Evolutionary conservation across 176 grass and related monocot genomes (phyloP).

Genomic region (Carex littledalei): DNA sequence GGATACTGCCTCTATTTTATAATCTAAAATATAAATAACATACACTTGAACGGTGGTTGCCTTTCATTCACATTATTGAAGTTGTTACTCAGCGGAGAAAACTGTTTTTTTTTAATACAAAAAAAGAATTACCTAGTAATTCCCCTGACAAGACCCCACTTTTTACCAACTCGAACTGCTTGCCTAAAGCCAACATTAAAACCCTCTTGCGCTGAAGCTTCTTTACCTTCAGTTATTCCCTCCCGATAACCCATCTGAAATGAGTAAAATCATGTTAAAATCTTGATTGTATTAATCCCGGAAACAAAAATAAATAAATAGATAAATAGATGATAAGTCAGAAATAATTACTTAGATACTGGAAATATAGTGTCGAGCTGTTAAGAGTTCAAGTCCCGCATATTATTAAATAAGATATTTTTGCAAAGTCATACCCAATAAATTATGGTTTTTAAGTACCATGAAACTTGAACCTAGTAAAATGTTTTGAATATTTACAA

Average conservation of each 20-base stretch:
- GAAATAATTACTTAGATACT: neutral
- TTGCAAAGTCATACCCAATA: neutral
- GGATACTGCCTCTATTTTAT: neutral
- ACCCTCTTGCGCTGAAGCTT: conserved; percentile 74
- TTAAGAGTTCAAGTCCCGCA: neutral
- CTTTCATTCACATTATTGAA: neutral
- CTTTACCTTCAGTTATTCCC: conserved; percentile 61
- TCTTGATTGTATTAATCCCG: neutral
- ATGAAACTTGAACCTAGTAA: neutral
- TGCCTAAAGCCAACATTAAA: conserved; percentile 82
- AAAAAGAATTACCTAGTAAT: conserved; percentile 43
- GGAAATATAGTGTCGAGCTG: neutral
- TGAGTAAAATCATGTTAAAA: conserved; percentile 11
- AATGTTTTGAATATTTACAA: neutral
- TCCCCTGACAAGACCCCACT: conserved; percentile 66
- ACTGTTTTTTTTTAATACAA: neutral
- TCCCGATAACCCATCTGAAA: conserved; percentile 86
- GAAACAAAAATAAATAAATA: neutral
- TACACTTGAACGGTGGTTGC: neutral
- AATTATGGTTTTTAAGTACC: neutral
- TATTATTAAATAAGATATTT: neutral
- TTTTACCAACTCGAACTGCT: conserved; percentile 58
- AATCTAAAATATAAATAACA: neutral
- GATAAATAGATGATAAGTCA: too few species aligned
- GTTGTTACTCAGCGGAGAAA: neutral